Evolutionary conservation across 257 asterid genomes (phyloP), one percentile per base, ranked within the genome.

Genomic region (Linaria vulgaris): DNA sequence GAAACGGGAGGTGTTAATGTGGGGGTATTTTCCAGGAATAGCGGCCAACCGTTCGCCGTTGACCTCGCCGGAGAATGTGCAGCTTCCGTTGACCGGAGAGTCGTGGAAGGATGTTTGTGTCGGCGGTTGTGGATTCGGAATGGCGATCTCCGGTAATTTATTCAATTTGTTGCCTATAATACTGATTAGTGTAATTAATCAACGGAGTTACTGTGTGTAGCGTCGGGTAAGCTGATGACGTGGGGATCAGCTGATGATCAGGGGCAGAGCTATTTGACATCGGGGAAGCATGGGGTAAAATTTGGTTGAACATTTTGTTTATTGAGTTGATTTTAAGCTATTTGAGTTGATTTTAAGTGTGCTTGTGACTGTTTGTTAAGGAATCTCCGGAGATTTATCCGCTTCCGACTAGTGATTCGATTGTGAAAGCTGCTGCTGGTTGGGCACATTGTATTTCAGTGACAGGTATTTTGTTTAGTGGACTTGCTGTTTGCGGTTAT

Each of bases 201-300:
- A 59, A 6, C 47, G 61, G 25, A 19, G 63, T 41, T 44, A 12
- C 34, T 3, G 6, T 61, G 12, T 39, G 78, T 80, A 84, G 95
- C 57, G 31, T 64, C 68, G 21, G 90, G 95, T 24, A 79, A 80
- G 62, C 77, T 84, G 14, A 56, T 84, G 24, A 87, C 95, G 14
- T 88, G 94, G 94, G 96, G 96, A 64, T 88, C 96, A 37, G 78
- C 91, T 22, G 96, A 85, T 76, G 96, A 85, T 75, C 96, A 88
- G 79, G 91, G 96, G 70, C 96, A 83, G 67, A 88, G 89, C 78
- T 88, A 83, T 71, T 74, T 88, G 82, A 79, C 91, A 13, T 80
- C 94, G 43, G 94, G 94, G 75, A 85, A 88, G 80, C 96, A 88
- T 60, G 96, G 87, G 91, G 94, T 85, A 85, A 64, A 30, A 34